Base-by-base conservation (phyloP, 495 filamentous ascomycete genomes). In the Chlorociboria aeruginascens region DNA sequence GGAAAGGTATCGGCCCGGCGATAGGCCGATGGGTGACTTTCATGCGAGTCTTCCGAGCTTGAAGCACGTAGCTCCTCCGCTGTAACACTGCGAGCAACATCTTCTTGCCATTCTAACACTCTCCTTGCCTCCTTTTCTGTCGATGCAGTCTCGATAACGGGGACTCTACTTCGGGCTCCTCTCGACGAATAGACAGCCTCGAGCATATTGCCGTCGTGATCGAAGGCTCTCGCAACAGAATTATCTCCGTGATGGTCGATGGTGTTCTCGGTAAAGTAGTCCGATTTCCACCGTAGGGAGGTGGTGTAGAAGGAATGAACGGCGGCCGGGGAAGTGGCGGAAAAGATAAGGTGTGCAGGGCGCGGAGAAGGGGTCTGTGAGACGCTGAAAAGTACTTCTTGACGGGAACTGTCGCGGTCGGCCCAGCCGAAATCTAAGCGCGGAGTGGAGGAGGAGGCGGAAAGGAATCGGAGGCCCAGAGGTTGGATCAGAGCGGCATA, bases 401-500 rank as follows among this genome's bases (percentile, higher is more conserved):
- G 45, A 13, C 14, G 28, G 10, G 42, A 31, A 14, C 4, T 9
- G 6, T 44, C 14, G 41, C 12, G 0, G 31, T 40, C 9, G 30
- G 31, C 12, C 20, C 28, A 45, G 14, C 66, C 66, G 50, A 54
- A 68, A 31, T 54, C 13, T 9, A 61, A 29, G 28, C 20, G 17
- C 9, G 65, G 55, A 32, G 60, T 58, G 10, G 63, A 61, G 49
- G 63, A 25, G 7, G 63, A 20, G 7, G 60, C 3, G 12, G 63
- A 65, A 14, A 89, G 72, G 61, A 77, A 93, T 42, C 73, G 73
- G 47, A 92, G 79, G 16, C 83, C 84, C 14, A 93, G 68, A 0
- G 86, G 84, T 50, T 84, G 79, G 39, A 82, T 68, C 54, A 86
- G 74, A 50, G 81, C 73, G 4, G 89, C 74, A 63, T 85, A 94